phyloP scores from a whole-genome alignment of 1,284 basidiomycete genomes.

The Paramarasmius palmivorus region DNA sequence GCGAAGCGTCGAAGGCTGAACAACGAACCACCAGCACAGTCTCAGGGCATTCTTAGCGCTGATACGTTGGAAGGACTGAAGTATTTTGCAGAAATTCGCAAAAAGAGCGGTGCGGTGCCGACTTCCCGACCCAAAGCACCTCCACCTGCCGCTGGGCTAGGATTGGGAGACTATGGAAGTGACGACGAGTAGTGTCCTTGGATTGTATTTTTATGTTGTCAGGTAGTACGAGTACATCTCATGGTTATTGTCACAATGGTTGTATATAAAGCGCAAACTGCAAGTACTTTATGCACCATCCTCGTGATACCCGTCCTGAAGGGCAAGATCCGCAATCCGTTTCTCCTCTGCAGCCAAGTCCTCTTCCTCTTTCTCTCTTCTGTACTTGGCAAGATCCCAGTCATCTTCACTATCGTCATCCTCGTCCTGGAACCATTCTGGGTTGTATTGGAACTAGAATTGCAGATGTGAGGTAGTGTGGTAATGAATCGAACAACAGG shows the following conservation, averaged over 20 bases:
- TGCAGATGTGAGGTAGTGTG: slow-evolving; percentile 11
- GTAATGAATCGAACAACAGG: slow-evolving; percentile 26
- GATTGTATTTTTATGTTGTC: neutral
- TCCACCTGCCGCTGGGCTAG: slow-evolving; percentile 44
- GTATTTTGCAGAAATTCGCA: slow-evolving; percentile 82
- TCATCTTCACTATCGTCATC: slow-evolving; percentile 72
- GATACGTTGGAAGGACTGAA: slow-evolving; percentile 85
- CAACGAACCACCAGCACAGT: slow-evolving; percentile 25
- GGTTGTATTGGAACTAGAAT: slow-evolving; percentile 90
- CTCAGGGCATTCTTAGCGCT: slow-evolving; percentile 65
- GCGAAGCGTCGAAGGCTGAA: slow-evolving; percentile 42
- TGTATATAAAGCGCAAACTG: neutral
- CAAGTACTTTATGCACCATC: neutral
- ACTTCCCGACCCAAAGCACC: slow-evolving; percentile 29
- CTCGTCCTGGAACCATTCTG: slow-evolving; percentile 90
- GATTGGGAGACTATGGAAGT: slow-evolving; percentile 73
- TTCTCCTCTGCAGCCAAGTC: slow-evolving; percentile 43
- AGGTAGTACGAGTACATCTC: neutral
- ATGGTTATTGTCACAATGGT: neutral
- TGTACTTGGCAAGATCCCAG: slow-evolving; percentile 71
- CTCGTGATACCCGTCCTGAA: slow-evolving; percentile 11
- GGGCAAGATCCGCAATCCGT: slow-evolving; percentile 9
- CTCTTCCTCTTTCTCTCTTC: slow-evolving; percentile 64
- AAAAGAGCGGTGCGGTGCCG: slow-evolving; percentile 46
- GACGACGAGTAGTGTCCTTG: slow-evolving; percentile 60